Evolutionary conservation across 2,329 filamentous ascomycete genomes (phyloP), one percentile per base, ranked within the genome.

Genomic region (Aspergillus transmontanensis): DNA sequence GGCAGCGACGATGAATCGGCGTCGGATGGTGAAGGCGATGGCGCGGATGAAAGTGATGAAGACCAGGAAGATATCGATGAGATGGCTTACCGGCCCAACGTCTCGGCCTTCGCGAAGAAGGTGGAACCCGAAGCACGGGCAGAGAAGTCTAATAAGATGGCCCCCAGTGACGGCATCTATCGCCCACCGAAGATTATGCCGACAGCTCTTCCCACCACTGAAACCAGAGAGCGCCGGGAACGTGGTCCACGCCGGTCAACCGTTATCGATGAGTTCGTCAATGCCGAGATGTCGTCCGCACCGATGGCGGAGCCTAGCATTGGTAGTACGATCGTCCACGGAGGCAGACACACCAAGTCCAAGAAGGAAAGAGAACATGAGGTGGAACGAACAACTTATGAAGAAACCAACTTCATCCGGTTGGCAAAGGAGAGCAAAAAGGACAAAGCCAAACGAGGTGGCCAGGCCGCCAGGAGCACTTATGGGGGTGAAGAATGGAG

Each of bases 401-500:
- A 99, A 82, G 95, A 99, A 80, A 86, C 84, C 69, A 96, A 99
- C 81, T 94, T 97, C 73, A 88, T 92, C 19, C 91, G 95, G 69
- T 82, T 99, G 71, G 93, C 94, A 14, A 90, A 89, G 72, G 87
- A 91, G 77, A 91, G 88, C 80, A 98, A 97, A 85, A 97, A 96
- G 81, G 93, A 97, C 6, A 81, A 83, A 63, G 85, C 87, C 55
- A 90, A 91, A 81, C 88, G 86, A 76, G 77, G 78, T 21, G 75
- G 78, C 43, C 76, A 65, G 41, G 74, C 77, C 39, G 72, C 72
- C 61, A 79, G 82, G 75, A 81, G 72, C 79, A 89, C 84, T 78
- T 97, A 91, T 80, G 94, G 94, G 65, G 95, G 95, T 58, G 95
- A 98, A 79, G 95, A 98, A 75, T 98, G 93, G 92, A 87, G 90